Evolutionary conservation across 2,329 filamentous ascomycete species (phyloP), one percentile per base, ranked within the genome.

Genomic region (Teratosphaeria destructans): DNA sequence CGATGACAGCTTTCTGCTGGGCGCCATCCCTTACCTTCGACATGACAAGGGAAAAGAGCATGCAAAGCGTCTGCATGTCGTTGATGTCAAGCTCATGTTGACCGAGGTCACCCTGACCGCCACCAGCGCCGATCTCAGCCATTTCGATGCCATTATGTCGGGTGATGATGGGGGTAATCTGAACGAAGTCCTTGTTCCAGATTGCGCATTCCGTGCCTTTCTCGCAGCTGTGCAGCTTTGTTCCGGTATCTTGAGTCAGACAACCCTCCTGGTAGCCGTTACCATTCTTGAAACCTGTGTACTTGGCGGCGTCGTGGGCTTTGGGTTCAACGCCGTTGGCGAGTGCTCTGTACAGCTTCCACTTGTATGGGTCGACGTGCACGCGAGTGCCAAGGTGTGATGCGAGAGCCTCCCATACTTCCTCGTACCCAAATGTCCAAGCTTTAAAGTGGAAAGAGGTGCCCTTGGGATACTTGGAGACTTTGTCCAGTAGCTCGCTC

Each of bases 361-460:
- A 78, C 65, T 92, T 90, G 70, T 96, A 96, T 16, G 83, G 77
- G 69, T 95, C 90, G 2, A 96, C 83, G 67, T 96, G 93, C 1
- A 96, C 82, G 78, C 87, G 66, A 0, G 86, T 86, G 5, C 82
- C 75, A 0, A 96, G 76, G 11, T 85, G 83, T 26, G 85, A 82
- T 0, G 90, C 86, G 0, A 97, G 75, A 0, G 90, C 87, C 60
- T 91, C 78, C 91, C 91, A 96, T 0, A 96, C 90, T 57, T 95
- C 88, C 71, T 97, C 92, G 63, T 96, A 96, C 0, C 89, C 89
- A 69, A 94, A 94, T 0, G 93, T 96, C 91, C 92, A 96, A 0
- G 90, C 84, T 59, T 91, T 84, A 54, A 97, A 81, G 71, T 95
- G 88, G 67, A 96, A 96, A 0, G 87, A 72, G 0, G 90, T 95